These are phyloP conservation scores for Picochlorum sp. DNA, from an alignment of 139 green algal species.

Conservation along the genomic window DNA sequence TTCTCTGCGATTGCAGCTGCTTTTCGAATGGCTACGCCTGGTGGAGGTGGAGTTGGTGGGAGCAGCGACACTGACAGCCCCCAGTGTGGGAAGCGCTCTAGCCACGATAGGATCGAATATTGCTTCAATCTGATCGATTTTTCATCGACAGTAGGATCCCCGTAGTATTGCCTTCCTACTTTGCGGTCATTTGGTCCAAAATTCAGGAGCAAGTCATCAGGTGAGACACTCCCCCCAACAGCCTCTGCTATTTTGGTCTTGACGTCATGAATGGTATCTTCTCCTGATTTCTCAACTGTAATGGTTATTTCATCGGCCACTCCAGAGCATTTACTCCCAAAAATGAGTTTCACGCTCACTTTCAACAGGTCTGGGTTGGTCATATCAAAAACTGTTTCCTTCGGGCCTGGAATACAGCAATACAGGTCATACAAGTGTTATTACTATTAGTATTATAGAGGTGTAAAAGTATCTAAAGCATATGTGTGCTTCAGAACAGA, in stretches of 20 bases:
- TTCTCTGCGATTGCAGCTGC: constrained; percentile 36
- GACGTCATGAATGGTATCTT: constrained; percentile 18
- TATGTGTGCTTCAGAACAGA: too few relatives aligned
- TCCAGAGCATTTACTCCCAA: constrained; percentile 7
- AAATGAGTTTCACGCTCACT: constrained; percentile 17
- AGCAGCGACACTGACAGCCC: constrained; percentile 19
- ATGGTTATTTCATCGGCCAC: neutral
- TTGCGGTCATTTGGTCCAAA: constrained; percentile 35
- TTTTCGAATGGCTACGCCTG: constrained; percentile 21
- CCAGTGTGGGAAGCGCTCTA: constrained; percentile 40
- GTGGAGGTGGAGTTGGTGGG: constrained; percentile 24
- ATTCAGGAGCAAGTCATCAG: constrained; percentile 27
- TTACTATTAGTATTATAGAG: too few relatives aligned
- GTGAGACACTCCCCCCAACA: constrained; percentile 16
- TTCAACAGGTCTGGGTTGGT: neutral
- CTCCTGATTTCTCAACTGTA: neutral
- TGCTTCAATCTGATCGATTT: constrained; percentile 15
- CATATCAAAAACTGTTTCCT: neutral
- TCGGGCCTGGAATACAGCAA: too few relatives aligned
- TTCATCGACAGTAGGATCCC: constrained; percentile 38
- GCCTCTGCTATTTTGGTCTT: constrained; percentile 29
- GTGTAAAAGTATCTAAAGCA: too few relatives aligned
- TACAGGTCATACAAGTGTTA: too few relatives aligned
- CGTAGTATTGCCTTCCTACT: constrained; percentile 30
- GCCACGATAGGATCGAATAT: constrained; percentile 31